Percentiles rank a stretch among this genome's conserved stretches.
Evolutionary conservation across 495 filamentous ascomycete species (phyloP).

Genomic region (Bombardia bombarda): DNA sequence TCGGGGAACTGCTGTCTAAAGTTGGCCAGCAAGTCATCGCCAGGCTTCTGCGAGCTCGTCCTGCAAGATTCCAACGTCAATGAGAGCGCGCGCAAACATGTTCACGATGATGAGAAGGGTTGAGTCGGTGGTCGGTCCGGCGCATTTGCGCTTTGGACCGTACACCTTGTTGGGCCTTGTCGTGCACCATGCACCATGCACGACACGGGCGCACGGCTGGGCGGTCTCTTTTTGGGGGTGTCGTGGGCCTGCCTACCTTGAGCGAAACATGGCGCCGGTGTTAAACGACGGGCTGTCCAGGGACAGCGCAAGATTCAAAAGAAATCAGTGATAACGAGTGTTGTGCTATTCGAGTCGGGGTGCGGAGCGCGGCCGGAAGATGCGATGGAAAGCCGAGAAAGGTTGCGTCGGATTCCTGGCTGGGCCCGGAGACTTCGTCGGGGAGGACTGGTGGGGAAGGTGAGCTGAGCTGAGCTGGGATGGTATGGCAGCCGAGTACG

Average conservation of each 20-base stretch:
- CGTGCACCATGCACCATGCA: too few relatives aligned
- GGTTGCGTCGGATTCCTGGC: slow-evolving; percentile 1
- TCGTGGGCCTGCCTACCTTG: slow-evolving; percentile 21
- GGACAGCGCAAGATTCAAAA: neutral
- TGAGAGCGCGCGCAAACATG: neutral
- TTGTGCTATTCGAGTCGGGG: neutral
- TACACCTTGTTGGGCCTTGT: neutral
- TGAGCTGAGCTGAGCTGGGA: neutral
- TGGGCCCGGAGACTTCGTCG: slow-evolving; percentile 1
- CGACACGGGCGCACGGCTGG: too few relatives aligned
- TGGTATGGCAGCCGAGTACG: neutral
- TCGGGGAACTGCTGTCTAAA: slow-evolving; percentile 77
- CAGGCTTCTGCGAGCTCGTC: slow-evolving; percentile 79
- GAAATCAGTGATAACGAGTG: neutral
- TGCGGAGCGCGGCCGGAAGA: neutral
- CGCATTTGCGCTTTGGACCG: neutral
- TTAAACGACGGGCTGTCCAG: slow-evolving; percentile 1
- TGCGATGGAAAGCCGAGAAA: neutral
- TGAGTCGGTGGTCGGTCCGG: neutral
- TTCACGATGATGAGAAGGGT: neutral
- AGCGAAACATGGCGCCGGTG: slow-evolving; percentile 27
- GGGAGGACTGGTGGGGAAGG: slow-evolving; percentile 8
- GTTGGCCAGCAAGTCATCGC: slow-evolving; percentile 71
- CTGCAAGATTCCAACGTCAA: slow-evolving; percentile 32
- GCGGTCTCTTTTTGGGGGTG: neutral